These are phyloP conservation scores for Monilinia vaccinii-corymbosi DNA, from an alignment of 2,329 filamentous ascomycete species.

Conservation along the genomic window DNA sequence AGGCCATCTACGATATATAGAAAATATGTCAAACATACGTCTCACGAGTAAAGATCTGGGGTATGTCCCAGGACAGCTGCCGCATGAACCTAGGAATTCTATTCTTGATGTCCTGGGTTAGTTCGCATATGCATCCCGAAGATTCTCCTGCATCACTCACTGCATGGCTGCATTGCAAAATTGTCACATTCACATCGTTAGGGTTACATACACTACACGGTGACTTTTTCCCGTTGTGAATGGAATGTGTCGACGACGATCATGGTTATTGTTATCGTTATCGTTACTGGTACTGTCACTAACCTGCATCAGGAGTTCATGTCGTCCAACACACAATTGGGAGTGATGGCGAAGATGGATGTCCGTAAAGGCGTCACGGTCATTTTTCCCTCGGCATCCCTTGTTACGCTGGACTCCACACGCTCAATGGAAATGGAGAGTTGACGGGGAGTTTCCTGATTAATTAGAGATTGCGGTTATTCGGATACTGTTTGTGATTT, in stretches of 20 bases:
- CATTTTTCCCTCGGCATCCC: slow-evolving; percentile 25
- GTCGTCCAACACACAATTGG: slow-evolving; percentile 26
- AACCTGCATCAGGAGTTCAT: slow-evolving; percentile 17
- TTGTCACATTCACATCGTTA: no score
- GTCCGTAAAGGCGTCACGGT: slow-evolving; percentile 25
- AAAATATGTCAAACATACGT: neutral
- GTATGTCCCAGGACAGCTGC: slow-evolving; percentile 23
- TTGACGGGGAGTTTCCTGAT: slow-evolving; percentile 26
- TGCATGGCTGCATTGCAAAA: no score
- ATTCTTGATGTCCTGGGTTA: slow-evolving; percentile 26
- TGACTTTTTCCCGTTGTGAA: no score
- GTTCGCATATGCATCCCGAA: no score
- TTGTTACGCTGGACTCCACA: slow-evolving; percentile 26
- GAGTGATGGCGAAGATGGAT: slow-evolving; percentile 20
- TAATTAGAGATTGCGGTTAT: slow-evolving; percentile 27
- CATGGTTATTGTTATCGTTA: no score
- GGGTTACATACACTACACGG: no score
- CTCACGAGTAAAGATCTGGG: slow-evolving; percentile 16
- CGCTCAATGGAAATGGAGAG: slow-evolving; percentile 27
- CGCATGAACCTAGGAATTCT: slow-evolving; percentile 25
- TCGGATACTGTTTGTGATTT: slow-evolving; percentile 22
- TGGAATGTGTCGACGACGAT: no score
- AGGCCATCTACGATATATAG: no score
- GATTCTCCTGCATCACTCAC: no score
- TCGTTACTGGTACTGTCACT: no score